Evolutionary conservation across 352 stramenopile genomes (phyloP), one percentile per base, ranked within the genome.

Genomic region (Pythium folliculosum): DNA sequence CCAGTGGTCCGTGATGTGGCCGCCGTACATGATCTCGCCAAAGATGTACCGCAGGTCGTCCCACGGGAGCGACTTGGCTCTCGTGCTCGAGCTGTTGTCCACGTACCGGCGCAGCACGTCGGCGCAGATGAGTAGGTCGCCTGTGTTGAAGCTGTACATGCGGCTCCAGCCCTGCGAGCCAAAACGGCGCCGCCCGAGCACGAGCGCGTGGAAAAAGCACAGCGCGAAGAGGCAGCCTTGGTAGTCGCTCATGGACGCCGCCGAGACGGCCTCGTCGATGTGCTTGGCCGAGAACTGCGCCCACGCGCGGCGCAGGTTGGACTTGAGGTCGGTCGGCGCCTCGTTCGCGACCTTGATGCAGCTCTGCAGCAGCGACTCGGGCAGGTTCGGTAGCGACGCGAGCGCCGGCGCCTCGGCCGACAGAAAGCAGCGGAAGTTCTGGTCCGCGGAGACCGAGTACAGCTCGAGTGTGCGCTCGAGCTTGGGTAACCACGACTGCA

Each of bases 381-480:
- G 86, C 32, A 99, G 90, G 53, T 98, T 98, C 32, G 87, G 87
- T 43, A 97, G 81, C 6, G 85, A 90, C 0, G 84, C 71, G 9
- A 91, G 65, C 13, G 86, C 78, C n/a, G 95, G 93, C 0, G 86
- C 85, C 62, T 98, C 95, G 1, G 94, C 95, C 16, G 91, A 98
- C 25, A 98, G 70, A 49, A 98, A 98, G 64, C 94, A 98, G 7
- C 95, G 88, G 68, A 98, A 98, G 66, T 96, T 96, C 32, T 88
- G 77, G 66, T 98, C 95, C 5, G 89, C 90, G 1, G 90, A 82
- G 7, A 89, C 80, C 0, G 84, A 93, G 52, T 78, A 96, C 38
- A 92, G 60, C 47, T 95, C 82, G 2, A 95, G 58, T 5, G 89
- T 80, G 12, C 82, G 75, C 53, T 97, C 92, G 21, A 98, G 82